Conservation (phyloP, 768 basidiomycete species). For the Hypsizygus marmoreus region DNA sequence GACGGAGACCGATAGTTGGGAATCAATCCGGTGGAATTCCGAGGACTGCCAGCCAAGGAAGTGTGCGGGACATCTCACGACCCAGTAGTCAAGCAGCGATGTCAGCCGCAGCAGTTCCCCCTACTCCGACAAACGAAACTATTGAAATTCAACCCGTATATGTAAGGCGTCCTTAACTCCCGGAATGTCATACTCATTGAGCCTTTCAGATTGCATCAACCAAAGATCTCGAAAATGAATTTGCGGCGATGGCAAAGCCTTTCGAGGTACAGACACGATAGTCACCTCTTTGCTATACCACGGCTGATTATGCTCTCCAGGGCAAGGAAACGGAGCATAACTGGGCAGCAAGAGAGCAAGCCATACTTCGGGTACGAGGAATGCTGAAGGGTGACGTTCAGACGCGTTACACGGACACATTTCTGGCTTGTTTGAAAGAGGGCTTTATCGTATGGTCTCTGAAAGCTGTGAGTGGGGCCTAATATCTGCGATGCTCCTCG, state of each 20-base stretch:
- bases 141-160: conserved; percentile 65
- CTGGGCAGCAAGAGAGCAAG: conserved; percentile 82
- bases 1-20: conserved; percentile 48
- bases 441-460: conserved; percentile 80
- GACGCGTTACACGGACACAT: conserved; percentile 69
- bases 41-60: conserved; percentile 52
- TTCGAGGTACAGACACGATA: conserved; percentile 66
- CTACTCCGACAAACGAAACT: conserved; percentile 41
- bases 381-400: conserved; percentile 90
- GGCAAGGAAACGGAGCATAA: conserved; percentile 99
- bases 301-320: conserved; percentile 33
- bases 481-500: conserved; percentile 2
- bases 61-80: conserved; percentile 50
- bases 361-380: conserved; percentile 77
- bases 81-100: conserved; percentile 65
- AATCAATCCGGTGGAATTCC: conserved; percentile 38
- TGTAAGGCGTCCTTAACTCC: conserved; percentile 43
- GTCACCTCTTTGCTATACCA: not conserved
- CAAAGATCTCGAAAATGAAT: conserved; percentile 85
- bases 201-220: conserved; percentile 74
- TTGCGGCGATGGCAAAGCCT: conserved; percentile 70
- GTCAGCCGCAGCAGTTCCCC: conserved; percentile 40
- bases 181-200: not conserved
- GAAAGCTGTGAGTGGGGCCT: conserved; percentile 66
- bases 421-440: conserved; percentile 73